A percentile compares a stretch with the other conserved stretches of the same genome.
These are phyloP conservation scores for Penicillium tannophilum DNA, from an alignment of 495 filamentous ascomycete genomes.

Conservation along the genomic window DNA sequence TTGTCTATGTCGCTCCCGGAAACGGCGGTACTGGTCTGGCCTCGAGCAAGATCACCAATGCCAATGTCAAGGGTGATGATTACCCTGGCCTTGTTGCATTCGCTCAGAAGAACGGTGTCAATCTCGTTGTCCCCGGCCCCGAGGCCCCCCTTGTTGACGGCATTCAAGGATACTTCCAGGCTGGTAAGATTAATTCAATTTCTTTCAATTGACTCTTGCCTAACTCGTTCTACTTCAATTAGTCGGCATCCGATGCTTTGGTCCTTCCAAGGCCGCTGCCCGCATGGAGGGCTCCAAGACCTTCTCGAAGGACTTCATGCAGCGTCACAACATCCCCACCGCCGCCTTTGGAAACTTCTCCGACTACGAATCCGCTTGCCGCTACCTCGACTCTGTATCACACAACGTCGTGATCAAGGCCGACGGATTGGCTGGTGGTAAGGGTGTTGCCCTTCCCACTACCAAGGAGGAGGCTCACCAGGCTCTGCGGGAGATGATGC, in stretches of 20 bases:
- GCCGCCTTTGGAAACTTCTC: conserved; percentile 87
- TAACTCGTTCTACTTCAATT: conserved; percentile 24
- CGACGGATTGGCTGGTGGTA: conserved; percentile 81
- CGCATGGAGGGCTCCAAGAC: conserved; percentile 95
- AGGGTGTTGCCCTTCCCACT: conserved; percentile 86
- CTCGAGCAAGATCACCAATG: conserved; percentile 71
- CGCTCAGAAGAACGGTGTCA: conserved; percentile 71
- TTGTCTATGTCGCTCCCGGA: conserved; percentile 60
- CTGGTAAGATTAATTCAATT: conserved; percentile 35
- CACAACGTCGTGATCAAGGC: conserved; percentile 91
- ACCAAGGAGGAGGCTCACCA: conserved; percentile 79
- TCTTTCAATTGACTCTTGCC: conserved; percentile 2
- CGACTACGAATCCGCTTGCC: conserved; percentile 72
- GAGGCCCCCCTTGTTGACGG: conserved; percentile 94
- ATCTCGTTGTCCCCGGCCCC: conserved; percentile 87
- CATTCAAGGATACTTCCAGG: conserved; percentile 79
- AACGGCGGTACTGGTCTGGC: conserved; percentile 83
- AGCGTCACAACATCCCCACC: conserved; percentile 84
- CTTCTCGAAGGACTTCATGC: conserved; percentile 98
- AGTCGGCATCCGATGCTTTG: conserved; percentile 81
- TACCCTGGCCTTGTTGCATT: conserved; percentile 76
- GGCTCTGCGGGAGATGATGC: conserved; percentile 87
- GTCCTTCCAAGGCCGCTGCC: conserved; percentile 82
- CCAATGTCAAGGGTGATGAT: conserved; percentile 69
- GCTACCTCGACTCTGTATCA: conserved; percentile 72